A percentile compares a stretch with the other conserved stretches of the same genome.
Evolutionary conservation across 1,139 yeast species (phyloP).

Genomic region (Diutina pseudorugosa): DNA sequence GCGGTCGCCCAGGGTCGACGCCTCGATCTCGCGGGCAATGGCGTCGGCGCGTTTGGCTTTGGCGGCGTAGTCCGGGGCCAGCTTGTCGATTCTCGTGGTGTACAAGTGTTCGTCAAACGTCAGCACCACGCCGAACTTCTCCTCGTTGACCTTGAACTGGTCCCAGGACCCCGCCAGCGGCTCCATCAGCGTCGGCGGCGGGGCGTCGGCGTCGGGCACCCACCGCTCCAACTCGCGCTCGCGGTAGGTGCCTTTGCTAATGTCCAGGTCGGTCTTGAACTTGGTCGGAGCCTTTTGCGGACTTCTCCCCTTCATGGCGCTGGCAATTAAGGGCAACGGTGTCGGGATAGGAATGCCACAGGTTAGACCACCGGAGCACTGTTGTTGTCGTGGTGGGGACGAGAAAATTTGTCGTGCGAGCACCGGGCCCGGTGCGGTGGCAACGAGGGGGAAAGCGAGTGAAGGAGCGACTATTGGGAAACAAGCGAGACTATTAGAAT

Average conservation of each 20-base stretch:
- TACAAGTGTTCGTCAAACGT: conserved; percentile 82
- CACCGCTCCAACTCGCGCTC: conserved; percentile 76
- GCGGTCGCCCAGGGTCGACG: conserved; percentile 44
- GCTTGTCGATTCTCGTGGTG: conserved; percentile 71
- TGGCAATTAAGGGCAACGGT: not conserved
- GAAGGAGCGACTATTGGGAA: too few relatives aligned
- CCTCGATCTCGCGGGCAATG: conserved; percentile 75
- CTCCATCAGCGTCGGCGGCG: conserved; percentile 32
- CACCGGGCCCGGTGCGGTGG: not conserved
- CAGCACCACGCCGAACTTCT: conserved; percentile 79
- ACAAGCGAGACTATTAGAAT: too few relatives aligned
- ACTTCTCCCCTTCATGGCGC: conserved; percentile 3
- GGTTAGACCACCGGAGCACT: not conserved
- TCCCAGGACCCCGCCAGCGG: conserved; percentile 47
- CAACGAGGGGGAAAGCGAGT: not conserved
- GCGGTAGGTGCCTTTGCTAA: conserved; percentile 26
- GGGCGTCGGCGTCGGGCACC: conserved; percentile 54
- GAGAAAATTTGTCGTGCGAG: not conserved
- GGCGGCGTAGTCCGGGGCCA: conserved; percentile 61
- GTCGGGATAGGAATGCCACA: not conserved
- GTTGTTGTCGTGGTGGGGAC: not conserved
- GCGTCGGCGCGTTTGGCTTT: conserved; percentile 61
- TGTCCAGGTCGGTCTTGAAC: conserved; percentile 81
- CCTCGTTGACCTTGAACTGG: conserved; percentile 83
- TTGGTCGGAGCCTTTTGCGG: conserved; percentile 7